Percentiles rank a stretch among this genome's conserved stretches.
Conservation (phyloP, 2,329 filamentous ascomycete species). For the Dactylella cylindrospora region DNA sequence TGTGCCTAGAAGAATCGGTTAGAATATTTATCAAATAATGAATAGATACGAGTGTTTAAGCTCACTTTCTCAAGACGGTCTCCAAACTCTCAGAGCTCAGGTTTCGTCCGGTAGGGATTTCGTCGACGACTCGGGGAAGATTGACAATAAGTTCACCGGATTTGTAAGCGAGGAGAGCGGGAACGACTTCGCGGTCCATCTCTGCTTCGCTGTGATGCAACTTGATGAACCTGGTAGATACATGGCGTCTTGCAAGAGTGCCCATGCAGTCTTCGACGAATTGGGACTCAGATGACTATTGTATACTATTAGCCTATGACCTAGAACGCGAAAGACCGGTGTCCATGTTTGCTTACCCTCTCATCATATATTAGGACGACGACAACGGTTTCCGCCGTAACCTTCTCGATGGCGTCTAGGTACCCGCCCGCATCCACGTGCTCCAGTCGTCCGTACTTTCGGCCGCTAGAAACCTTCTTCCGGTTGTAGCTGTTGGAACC, state of each 20-base stretch:
- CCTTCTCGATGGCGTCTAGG: conserved; percentile 93
- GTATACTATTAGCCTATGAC: conserved; percentile 46
- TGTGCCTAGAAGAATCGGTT: conserved; percentile 28
- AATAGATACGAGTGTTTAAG: conserved; percentile 39
- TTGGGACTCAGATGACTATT: conserved; percentile 73
- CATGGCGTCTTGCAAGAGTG: conserved; percentile 71
- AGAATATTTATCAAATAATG: not conserved
- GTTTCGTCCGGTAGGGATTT: conserved; percentile 68
- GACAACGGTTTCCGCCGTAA: conserved; percentile 75
- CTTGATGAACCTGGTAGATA: conserved; percentile 80
- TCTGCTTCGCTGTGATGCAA: conserved; percentile 89
- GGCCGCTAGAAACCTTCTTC: conserved; percentile 73
- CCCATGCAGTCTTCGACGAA: conserved; percentile 76
- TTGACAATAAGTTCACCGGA: conserved; percentile 89
- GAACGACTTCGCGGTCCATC: conserved; percentile 84
- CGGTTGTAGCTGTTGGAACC: conserved; percentile 63
- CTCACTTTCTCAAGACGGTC: conserved; percentile 60
- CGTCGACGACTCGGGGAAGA: conserved; percentile 79
- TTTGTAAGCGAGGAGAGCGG: conserved; percentile 83
- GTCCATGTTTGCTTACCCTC: conserved; percentile 62
- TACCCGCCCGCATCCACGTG: conserved; percentile 88
- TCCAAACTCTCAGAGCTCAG: conserved; percentile 60
- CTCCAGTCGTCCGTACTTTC: conserved; percentile 76
- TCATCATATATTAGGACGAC: conserved; percentile 93
- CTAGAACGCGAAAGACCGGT: not conserved